phyloP scores from a whole-genome alignment of 2,329 filamentous ascomycete genomes.

The Pseudogymnoascus sp. region DNA sequence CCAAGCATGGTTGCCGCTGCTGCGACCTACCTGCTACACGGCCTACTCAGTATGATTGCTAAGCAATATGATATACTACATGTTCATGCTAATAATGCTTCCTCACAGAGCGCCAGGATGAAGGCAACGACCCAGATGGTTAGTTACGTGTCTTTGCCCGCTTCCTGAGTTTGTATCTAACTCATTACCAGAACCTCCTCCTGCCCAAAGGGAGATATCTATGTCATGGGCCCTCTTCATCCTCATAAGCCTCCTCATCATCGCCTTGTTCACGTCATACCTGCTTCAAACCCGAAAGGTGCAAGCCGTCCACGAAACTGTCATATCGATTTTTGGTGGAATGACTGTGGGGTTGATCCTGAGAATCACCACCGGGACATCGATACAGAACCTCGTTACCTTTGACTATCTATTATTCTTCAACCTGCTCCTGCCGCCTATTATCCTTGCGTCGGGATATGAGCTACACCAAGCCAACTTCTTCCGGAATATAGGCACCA shows the following conservation, averaged over 20 bases:
- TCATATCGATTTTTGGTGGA: conserved; percentile 97
- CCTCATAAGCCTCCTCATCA: conserved; percentile 85
- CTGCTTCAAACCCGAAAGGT: conserved; percentile 94
- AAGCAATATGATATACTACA: neutral
- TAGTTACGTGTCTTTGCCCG: conserved; percentile 6
- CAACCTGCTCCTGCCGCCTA: conserved; percentile 94
- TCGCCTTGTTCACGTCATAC: conserved; percentile 94
- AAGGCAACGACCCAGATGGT: conserved; percentile 23
- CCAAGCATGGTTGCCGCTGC: conserved; percentile 9
- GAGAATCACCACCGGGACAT: conserved; percentile 69
- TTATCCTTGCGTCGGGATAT: conserved; percentile 94
- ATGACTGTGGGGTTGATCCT: conserved; percentile 93
- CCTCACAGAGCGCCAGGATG: conserved; percentile 22
- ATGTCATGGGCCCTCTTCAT: conserved; percentile 98
- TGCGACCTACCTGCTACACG: neutral
- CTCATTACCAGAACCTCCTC: conserved; percentile 52
- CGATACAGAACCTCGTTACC: conserved; percentile 81
- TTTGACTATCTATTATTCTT: conserved; percentile 99
- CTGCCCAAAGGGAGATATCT: conserved; percentile 85
- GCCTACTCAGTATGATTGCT: conserved; percentile 1
- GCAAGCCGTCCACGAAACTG: conserved; percentile 94
- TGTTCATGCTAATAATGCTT: conserved; percentile 17
- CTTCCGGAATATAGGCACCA: conserved; percentile 95
- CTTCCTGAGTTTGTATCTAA: conserved; percentile 17
- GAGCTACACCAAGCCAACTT: conserved; percentile 98